Base-by-base conservation (phyloP, 495 filamentous ascomycete genomes). In the Terfezia claveryi region DNA sequence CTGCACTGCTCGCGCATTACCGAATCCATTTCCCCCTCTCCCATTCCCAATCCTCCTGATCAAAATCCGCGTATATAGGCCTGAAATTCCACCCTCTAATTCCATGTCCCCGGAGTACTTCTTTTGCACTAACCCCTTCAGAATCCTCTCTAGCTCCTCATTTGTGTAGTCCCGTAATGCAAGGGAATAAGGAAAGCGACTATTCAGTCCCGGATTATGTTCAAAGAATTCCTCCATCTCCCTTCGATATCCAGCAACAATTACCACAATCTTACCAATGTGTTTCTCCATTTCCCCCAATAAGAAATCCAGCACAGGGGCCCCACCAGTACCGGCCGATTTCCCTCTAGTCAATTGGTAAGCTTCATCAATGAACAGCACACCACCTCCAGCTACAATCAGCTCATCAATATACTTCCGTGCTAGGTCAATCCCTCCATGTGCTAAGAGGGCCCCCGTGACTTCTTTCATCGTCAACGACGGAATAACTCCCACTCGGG, bases 141-240 rank as follows among this genome's bases (percentile, higher is more conserved):
- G 56, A 23, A 85, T 82, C 2, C 53, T 51, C 44, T 73, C 69
- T 0, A 92, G 70, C 60, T 91, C 82, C 0, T 63, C 61, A 41
- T 88, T 80, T 0, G 72, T 66, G 58, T 85, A 88, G 57, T 89
- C 85, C 0, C 74, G 63, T 58, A 89, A 89, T 23, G 74, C 69
- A 23, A 89, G 60, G 16, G 71, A 64, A 41, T 78, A 67, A 0
- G 84, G 85, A 55, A 91, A 76, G 0, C 85, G 79, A 58, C 82
- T 86, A 0, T 75, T 69, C 9, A 91, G 65, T 1, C 85, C 83
- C 1, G 80, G 81, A 55, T 88, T 89, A 58, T 88, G 82, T 0
- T 73, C 75, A 53, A 84, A 86, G 67, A 92, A 85, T 10, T 70
- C 72, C 63, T 89, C 83, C 84, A 92, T 92, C 55, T 81, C 69